Conservation (phyloP, 202 grass and related monocot species). For the Hordeum pubiflorum region DNA sequence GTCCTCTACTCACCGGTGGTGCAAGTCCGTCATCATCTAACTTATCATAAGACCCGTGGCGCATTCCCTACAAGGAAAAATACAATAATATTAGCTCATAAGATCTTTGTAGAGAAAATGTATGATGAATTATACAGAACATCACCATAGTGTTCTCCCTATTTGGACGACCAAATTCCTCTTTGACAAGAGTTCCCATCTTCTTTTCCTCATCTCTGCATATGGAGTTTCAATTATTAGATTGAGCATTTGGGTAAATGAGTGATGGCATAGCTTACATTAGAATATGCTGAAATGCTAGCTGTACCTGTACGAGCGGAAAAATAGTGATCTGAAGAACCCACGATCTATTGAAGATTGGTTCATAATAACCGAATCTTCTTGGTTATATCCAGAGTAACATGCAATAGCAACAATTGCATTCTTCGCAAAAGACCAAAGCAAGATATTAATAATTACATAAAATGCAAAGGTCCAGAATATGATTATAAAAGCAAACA, state of each 20-base stretch:
- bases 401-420: slow-evolving; percentile 98
- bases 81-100: slow-evolving; percentile 7
- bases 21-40: slow-evolving; percentile 97
- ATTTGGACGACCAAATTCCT: slow-evolving; percentile 94
- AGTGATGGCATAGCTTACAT: neutral
- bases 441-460: slow-evolving; percentile 17
- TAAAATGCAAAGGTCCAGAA: neutral
- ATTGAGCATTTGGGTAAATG: slow-evolving; percentile 10
- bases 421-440: slow-evolving; percentile 56
- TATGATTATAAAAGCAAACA: neutral
- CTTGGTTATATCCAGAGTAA: slow-evolving; percentile 99
- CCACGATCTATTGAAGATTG: slow-evolving; percentile 99
- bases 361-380: slow-evolving; percentile 99
- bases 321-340: slow-evolving; percentile 95
- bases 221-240: neutral
- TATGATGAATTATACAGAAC: slow-evolving; percentile 18
- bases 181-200: slow-evolving; percentile 96
- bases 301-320: slow-evolving; percentile 86
- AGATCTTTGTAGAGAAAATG: slow-evolving; percentile 1
- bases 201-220: slow-evolving; percentile 96
- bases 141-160: slow-evolving; percentile 95
- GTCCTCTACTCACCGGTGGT: slow-evolving; percentile 64
- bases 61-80: slow-evolving; percentile 65
- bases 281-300: slow-evolving; percentile 4
- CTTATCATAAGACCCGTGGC: slow-evolving; percentile 96